Evolutionary conservation across 2,329 filamentous ascomycete species (phyloP), one percentile per base, ranked within the genome.

Genomic region (Verticillium isaacii): DNA sequence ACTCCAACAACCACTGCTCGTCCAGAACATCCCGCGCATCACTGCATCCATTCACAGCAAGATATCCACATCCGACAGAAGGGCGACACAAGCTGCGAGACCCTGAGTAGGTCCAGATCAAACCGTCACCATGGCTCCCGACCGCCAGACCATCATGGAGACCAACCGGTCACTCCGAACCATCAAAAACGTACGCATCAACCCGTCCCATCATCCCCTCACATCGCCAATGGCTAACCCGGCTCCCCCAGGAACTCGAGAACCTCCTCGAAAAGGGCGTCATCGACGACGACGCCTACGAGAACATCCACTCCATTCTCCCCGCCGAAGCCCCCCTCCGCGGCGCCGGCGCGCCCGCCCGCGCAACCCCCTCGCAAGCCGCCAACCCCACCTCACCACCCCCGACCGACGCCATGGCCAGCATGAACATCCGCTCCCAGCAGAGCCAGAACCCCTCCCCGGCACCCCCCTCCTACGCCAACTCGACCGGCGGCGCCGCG

Each of bases 91-190:
- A 5, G 17, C 39, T 9, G n/a, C 39, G 15, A 32, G 7, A 14
- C 54, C 15, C 25, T n/a, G 5, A 32, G 15, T n/a, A 50, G 19
- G 41, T n/a, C 58, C 19, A n/a, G 23, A 54, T n/a, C 58, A 36
- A 29, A 54, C n/a, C 41, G 4, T 5, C 58, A 59, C 6, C 25
- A 59, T 59, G 58, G 45, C 58, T 39, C 34, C 56, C 62, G 82
- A 85, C 68, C 84, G 84, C 67, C 84, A 86, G 70, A 80, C 79
- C 66, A 83, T 85, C 71, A 86, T 87, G 66, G 84, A 86, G 84
- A 87, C 89, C 77, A 95, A 94, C 80, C 87, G 92, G 78, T 93
- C 92, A 72, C 86, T 96, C 72, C 89, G 92, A 67, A 89, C 86
- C 71, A 93, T 97, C 80, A 93, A 92, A 80, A 92, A 89, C 72